These are phyloP conservation scores for Ustilaginoidea virens DNA, from an alignment of 2,329 filamentous ascomycete species.

Conservation along the genomic window DNA sequence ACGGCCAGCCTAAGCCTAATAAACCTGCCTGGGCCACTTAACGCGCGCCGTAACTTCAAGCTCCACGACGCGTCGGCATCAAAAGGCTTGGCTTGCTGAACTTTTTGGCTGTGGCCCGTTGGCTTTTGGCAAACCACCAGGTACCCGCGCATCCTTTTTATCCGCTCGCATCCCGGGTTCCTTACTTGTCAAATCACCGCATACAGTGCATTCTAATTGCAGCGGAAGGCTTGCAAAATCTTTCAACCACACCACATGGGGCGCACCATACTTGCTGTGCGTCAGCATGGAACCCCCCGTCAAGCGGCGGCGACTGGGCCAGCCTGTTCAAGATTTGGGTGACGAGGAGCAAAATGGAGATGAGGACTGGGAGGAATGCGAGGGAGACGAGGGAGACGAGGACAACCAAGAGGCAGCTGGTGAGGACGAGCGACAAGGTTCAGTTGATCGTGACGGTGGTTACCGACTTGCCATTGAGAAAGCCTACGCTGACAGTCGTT, in stretches of 20 bases:
- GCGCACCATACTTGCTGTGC: background rate
- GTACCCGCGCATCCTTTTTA: too few relatives aligned
- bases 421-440: constrained; percentile 30
- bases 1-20: background rate
- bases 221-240: too few relatives aligned
- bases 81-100: too few relatives aligned
- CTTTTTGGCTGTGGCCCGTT: too few relatives aligned
- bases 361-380: constrained; percentile 2
- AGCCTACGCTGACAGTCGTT: constrained; percentile 49
- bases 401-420: constrained; percentile 33
- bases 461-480: constrained; percentile 46
- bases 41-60: constrained; percentile 1
- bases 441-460: constrained; percentile 32
- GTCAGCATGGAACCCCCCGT: constrained; percentile 37
- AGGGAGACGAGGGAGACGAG: constrained; percentile 16
- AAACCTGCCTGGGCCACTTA: constrained; percentile 1
- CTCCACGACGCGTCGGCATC: constrained; percentile 7
- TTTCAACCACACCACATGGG: too few relatives aligned
- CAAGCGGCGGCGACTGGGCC: constrained; percentile 45
- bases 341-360: constrained; percentile 1
- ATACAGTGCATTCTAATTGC: too few relatives aligned
- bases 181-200: background rate
- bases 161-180: too few relatives aligned
- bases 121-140: too few relatives aligned
- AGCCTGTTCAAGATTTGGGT: constrained; percentile 16